Conservation (phyloP, 495 filamentous ascomycete genomes). For the Neurospora pannonica region DNA sequence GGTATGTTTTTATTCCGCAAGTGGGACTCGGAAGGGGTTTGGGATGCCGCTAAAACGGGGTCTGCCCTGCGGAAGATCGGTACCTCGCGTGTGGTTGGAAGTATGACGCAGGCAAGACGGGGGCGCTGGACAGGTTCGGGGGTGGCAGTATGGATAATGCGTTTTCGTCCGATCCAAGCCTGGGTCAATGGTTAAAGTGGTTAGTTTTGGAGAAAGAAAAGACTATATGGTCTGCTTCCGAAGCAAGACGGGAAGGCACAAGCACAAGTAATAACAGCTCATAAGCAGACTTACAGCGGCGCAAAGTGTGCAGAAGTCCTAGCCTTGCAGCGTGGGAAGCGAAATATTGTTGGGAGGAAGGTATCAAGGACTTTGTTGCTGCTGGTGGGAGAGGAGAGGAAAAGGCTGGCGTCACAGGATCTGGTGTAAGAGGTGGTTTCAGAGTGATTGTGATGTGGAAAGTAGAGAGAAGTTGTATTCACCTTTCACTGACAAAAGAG, state of each 20-base stretch:
- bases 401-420: background rate
- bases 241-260: background rate
- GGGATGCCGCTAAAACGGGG: background rate
- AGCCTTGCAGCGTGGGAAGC: background rate
- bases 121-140: background rate
- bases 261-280: background rate
- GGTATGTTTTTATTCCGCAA: background rate
- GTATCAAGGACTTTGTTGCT: background rate
- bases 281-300: background rate
- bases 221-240: background rate
- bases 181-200: background rate
- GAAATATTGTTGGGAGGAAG: background rate
- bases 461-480: background rate
- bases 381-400: background rate
- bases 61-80: background rate
- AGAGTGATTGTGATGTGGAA: background rate
- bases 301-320: background rate
- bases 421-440: background rate
- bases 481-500: background rate
- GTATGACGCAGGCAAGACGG: background rate
- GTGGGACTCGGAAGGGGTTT: background rate
- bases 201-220: background rate
- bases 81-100: background rate
- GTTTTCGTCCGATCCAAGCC: background rate
- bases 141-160: background rate